A percentile compares a stretch with the other conserved stretches of the same genome.
Conservation (phyloP, 2,329 filamentous ascomycete genomes). For the Phaeosphaeria sp. region DNA sequence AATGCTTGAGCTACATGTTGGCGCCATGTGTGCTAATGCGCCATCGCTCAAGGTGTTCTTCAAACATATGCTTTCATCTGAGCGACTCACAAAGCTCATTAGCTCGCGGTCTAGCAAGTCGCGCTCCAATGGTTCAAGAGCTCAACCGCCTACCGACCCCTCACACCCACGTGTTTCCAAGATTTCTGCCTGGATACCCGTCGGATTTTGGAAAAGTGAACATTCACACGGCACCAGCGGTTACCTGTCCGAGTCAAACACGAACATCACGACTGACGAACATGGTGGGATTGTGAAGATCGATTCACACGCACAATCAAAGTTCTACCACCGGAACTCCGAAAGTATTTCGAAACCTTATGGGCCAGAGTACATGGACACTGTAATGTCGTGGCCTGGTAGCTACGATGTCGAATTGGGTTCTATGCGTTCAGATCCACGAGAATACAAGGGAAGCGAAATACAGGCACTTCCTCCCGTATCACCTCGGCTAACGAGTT, state of each 20-base stretch:
- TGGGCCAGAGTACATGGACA: not conserved
- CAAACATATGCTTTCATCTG: not conserved
- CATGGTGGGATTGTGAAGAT: not conserved
- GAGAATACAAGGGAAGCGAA: not conserved
- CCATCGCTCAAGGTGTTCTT: slow-evolving; percentile 27
- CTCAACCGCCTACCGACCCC: not conserved
- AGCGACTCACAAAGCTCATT: not conserved
- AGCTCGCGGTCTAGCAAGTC: not conserved
- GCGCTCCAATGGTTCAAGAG: not conserved
- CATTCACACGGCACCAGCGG: not conserved
- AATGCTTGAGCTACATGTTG: slow-evolving; percentile 23
- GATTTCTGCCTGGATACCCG: not conserved
- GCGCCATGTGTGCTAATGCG: slow-evolving; percentile 22
- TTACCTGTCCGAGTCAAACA: not conserved
- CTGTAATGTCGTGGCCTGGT: not conserved
- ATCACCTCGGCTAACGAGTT: not conserved
- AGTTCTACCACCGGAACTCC: not conserved
- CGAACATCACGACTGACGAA: not conserved
- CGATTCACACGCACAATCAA: not conserved
- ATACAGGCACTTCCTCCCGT: not conserved
- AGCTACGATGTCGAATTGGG: not conserved
- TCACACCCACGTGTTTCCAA: not conserved
- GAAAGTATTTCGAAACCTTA: not conserved
- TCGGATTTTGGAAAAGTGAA: not conserved
- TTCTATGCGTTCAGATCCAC: not conserved